Evolutionary conservation across 2,329 filamentous ascomycete species (phyloP), one percentile per base, ranked within the genome.

Genomic region (Exophiala oligosperma): DNA sequence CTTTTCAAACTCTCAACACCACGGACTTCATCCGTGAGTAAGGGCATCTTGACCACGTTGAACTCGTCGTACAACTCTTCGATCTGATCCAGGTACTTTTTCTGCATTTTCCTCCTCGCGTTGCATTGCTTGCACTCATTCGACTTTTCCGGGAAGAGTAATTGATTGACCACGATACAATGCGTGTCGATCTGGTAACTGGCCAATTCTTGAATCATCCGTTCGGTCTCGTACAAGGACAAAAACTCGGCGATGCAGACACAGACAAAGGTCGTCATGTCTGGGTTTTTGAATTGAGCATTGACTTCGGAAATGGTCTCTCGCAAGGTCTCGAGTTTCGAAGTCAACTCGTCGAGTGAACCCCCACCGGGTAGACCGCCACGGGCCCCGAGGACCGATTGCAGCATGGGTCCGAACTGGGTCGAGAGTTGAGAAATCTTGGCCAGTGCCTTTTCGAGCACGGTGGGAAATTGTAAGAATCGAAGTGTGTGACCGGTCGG

Each of bases 1-100:
- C 85, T 91, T 77, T 95, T 92, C 67, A 99, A 78, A 76, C 86
- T 93, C 71, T 97, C 93, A 81, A 95, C 96, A 46, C 94, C 94
- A 69, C 94, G 82, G 8, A 99, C 92, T 78, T 99, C 94, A 74
- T 99, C 93, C 1, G 96, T 91, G 59, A 99, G 78, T 70, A 99
- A 76, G 38, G 94, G 94, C 92, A 99, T 97, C 81, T 93, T 93
- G 67, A 99, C 93, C 40, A 99, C 92, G 72, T 99, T 96, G 79
- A 99, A 99, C 75, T 99, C 94, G 71, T 97, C 92, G 73, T 99
- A 99, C 59, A 99, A 78, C 79, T 99, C 94, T 77, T 96, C 92
- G 69, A 97, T 97, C 81, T 99, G 93, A 72, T 97, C 92, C 44
- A 99, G 82, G 73, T 99, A 99, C 80, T 99, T 99, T 81, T 92